Conservation (phyloP, 2,329 filamentous ascomycete genomes). For the Xylaria hypoxylon region DNA sequence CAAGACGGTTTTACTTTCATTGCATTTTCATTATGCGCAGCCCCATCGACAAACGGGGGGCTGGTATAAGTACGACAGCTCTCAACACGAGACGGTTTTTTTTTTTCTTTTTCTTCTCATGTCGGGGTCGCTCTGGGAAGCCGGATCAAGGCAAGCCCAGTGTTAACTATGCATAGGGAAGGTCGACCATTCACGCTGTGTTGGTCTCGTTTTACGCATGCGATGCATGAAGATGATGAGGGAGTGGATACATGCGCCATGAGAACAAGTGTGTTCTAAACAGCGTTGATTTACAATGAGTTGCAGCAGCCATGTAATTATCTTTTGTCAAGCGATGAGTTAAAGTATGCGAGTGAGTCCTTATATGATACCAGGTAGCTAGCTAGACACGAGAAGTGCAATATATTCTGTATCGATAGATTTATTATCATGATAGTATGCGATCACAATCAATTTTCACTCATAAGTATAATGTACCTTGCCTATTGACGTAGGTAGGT, state of each 20-base stretch:
- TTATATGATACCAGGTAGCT: slow-evolving; percentile 10
- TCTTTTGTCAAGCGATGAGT: slow-evolving; percentile 24
- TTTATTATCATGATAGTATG: not conserved
- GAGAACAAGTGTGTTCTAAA: slow-evolving; percentile 19
- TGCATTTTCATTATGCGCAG: slow-evolving; percentile 6
- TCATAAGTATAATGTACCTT: too few relatives aligned
- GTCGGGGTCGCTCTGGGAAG: slow-evolving; percentile 1
- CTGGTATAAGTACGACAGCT: slow-evolving; percentile 6
- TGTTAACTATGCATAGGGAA: not conserved
- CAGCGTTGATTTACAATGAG: slow-evolving; percentile 21
- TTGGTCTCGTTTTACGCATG: slow-evolving; percentile 17
- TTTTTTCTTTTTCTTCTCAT: not conserved
- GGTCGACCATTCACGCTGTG: not conserved
- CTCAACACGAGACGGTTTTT: slow-evolving; percentile 17
- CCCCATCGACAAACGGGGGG: not conserved
- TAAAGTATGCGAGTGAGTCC: slow-evolving; percentile 5
- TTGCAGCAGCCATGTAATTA: slow-evolving; percentile 2
- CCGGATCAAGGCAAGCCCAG: not conserved
- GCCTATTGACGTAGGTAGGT: too few relatives aligned
- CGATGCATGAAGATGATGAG: slow-evolving; percentile 25
- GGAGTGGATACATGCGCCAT: slow-evolving; percentile 23
- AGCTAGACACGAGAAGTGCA: not conserved
- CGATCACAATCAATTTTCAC: not conserved
- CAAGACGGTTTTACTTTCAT: slow-evolving; percentile 14
- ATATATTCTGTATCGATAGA: not conserved